These are phyloP conservation scores for Plasmodium sp. DNA, from an alignment of 169 alveolate genomes.

Conservation along the genomic window DNA sequence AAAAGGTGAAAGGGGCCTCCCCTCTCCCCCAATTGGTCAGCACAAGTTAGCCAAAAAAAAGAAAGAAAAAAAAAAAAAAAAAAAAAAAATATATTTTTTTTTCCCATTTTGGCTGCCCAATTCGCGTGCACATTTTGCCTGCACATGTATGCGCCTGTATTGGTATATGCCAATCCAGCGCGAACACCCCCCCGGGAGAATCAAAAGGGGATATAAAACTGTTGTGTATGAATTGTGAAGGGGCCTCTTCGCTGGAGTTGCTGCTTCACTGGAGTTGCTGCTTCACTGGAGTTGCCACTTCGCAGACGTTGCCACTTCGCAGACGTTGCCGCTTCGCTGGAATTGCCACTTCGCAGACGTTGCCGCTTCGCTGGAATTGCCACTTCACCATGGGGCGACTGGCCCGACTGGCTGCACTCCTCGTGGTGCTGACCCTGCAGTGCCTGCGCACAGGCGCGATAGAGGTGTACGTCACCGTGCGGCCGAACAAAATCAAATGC, in stretches of 20 bases:
- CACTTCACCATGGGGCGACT: background rate
- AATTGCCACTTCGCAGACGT: no score
- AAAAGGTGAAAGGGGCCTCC: background rate
- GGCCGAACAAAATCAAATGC: conserved; percentile 28
- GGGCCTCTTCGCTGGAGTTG: background rate
- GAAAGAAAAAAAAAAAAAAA: no score
- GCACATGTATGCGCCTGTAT: background rate
- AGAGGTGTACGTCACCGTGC: conserved; percentile 32
- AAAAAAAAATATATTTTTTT: no score
- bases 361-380: background rate
- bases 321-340: no score
- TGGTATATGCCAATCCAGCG: background rate
- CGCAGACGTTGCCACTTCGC: no score
- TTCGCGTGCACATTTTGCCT: background rate
- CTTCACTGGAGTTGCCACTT: no score
- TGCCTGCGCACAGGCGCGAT: background rate
- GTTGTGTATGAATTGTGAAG: background rate
- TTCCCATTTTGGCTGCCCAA: background rate
- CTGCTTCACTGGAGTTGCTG: no score
- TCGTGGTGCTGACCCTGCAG: background rate
- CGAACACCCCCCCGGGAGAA: background rate
- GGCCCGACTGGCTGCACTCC: background rate
- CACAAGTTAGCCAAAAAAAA: background rate
- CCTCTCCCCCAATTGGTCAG: background rate
- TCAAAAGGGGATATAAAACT: no score